Evolutionary conservation across 2,329 filamentous ascomycete genomes (phyloP), one percentile per base, ranked within the genome.

Genomic region (Akanthomyces lecanii): DNA sequence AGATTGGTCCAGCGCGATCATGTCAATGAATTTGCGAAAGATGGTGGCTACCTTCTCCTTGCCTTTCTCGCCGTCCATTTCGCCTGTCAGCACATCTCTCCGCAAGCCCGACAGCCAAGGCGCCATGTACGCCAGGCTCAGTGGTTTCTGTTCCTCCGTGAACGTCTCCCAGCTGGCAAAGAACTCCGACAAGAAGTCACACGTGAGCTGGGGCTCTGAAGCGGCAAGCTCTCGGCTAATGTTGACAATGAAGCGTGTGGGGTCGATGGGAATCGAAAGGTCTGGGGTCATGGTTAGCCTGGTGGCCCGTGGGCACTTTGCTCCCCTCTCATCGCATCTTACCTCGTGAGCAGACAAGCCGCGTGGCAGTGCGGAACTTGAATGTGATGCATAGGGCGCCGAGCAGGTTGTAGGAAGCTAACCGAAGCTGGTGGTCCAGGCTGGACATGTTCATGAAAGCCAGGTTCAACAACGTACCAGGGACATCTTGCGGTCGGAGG

Each of bases 161-260:
- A 89, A 87, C 68, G 86, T 88, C 67, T 88, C 86, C 87, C 87
- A 90, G 21, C 87, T 85, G 28, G 89, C 85, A 64, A 90, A 89
- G 70, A 90, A 90, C 68, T 89, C 87, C n/a, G 87, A 89, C 45
- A 90, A 70, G 68, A 90, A 90, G 69, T 90, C 87, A 8, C 81
- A 82, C 0, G 87, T 89, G 8, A 90, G 78, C 67, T 89, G 86
- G 25, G 87, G 85, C 69, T 90, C 87, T 23, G 85, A 81, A 36
- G 77, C 74, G 10, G 87, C 86, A 18, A 90, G 76, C 65, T 85
- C 82, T 68, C 82, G 82, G 75, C 87, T 89, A 53, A 89, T 86
- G 53, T 82, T 81, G 67, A 89, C 77, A 48, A 90, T 85, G 70
- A 89, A 89, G 28, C 81, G 79, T 4, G 85, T 84, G 2, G 87